Percentiles rank a stretch among this genome's conserved stretches.
phyloP scores from a whole-genome alignment of 2,329 filamentous ascomycete genomes.

The Neocatenulostroma microsporum region DNA sequence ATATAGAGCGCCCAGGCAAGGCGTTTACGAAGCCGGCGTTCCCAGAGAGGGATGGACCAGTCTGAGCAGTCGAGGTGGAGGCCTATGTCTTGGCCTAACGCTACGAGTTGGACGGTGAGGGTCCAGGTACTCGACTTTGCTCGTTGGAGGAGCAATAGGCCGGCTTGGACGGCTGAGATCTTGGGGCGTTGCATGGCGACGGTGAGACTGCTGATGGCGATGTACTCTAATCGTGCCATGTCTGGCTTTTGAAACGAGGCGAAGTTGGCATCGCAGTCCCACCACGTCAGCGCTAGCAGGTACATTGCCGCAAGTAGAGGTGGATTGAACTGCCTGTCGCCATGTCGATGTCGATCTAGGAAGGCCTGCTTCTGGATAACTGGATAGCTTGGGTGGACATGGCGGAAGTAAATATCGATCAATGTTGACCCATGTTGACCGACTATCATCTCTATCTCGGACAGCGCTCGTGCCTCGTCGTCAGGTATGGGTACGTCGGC shows the following conservation, averaged over 20 bases:
- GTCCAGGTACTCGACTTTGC: constrained; percentile 75
- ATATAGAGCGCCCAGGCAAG: constrained; percentile 88
- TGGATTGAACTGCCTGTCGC: constrained; percentile 66
- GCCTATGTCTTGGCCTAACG: constrained; percentile 78
- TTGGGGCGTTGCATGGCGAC: constrained; percentile 77
- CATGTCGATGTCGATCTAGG: constrained; percentile 66
- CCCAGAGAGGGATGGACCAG: constrained; percentile 86
- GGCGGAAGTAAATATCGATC: constrained; percentile 72
- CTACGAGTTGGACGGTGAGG: constrained; percentile 77
- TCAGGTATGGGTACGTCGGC: constrained; percentile 63
- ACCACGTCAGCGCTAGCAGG: constrained; percentile 80
- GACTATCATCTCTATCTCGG: constrained; percentile 68
- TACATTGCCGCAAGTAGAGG: constrained; percentile 73
- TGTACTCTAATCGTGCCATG: constrained; percentile 61
- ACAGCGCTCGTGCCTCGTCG: constrained; percentile 59
- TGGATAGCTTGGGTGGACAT: constrained; percentile 73
- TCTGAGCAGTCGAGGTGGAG: constrained; percentile 77
- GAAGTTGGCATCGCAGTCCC: constrained; percentile 64
- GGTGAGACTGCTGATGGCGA: constrained; percentile 64
- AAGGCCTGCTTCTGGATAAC: constrained; percentile 77
- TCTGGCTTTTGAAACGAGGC: constrained; percentile 60
- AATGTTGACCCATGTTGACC: constrained; percentile 67
- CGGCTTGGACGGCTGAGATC: constrained; percentile 70
- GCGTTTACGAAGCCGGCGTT: constrained; percentile 73
- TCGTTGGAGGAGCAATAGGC: constrained; percentile 64